phyloP scores from a whole-genome alignment of 2,329 filamentous ascomycete genomes.

The Byssoonygena ceratinophila region DNA sequence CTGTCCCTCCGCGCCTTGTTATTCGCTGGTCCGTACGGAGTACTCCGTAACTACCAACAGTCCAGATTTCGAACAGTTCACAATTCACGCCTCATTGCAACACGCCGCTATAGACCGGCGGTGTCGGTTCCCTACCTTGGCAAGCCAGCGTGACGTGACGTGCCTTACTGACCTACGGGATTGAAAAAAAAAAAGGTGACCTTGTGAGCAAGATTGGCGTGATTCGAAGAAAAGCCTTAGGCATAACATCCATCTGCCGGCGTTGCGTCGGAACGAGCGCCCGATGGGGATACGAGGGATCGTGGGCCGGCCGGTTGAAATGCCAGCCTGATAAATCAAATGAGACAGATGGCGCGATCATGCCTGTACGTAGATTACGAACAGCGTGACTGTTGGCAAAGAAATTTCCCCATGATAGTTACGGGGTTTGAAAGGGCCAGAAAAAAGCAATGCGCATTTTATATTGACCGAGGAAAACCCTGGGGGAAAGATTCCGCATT shows the following conservation, averaged over 20 bases:
- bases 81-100: background rate
- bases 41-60: too few relatives aligned
- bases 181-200: background rate
- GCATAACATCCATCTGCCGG: background rate
- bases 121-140: background rate
- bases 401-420: background rate
- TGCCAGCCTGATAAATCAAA: too few relatives aligned
- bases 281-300: background rate
- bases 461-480: background rate
- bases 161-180: too few relatives aligned
- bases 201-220: background rate
- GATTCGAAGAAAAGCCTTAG: background rate
- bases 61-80: background rate
- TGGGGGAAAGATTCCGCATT: background rate
- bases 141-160: background rate
- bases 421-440: background rate
- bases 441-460: background rate
- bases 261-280: background rate
- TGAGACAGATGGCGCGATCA: background rate
- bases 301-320: background rate
- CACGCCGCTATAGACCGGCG: background rate
- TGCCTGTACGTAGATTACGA: background rate
- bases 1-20: background rate
- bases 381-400: too few relatives aligned
- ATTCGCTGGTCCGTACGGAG: background rate